Evolutionary conservation across 116 monocot genomes (phyloP), one percentile per base, ranked within the genome.

Genomic region (Trichopus zeylanicus): DNA sequence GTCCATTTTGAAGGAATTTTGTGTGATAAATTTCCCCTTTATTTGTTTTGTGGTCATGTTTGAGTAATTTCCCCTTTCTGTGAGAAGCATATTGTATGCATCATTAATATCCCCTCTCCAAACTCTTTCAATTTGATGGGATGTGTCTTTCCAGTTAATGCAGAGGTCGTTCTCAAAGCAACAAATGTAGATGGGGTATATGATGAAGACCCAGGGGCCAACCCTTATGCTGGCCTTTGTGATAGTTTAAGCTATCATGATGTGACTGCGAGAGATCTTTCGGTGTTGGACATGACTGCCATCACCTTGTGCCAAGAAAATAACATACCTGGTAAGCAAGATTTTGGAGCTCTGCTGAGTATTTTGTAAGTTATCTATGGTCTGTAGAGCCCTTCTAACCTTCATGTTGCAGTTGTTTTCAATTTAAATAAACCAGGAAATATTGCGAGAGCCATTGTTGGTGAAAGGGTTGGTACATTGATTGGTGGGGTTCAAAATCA

Each of bases 231-330:
- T 59, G 61, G 64, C 30, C 79, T 97, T 79, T 87, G 87, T 16
- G 77, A 89, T 21, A 56, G 25, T 38, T 56, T 90, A 25, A 81
- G 79, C 57, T 97, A 97, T 57, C 84, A 87, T 29, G 95, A 95
- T 26, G 87, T 90, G 27, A 87, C 77, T 16, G 49, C 87, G 26
- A 84, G 67, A 67, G 95, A 95, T 66, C 84, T 95, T 25, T 87
- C 90, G 22, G 95, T 95, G 6, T 90, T 95, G 95, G 90, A 95
- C 70, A 90, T 95, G 95, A 94, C 95, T 48, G 90, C 90, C 38
- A 79, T 95, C 33, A 90, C 90, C 6, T 42, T 95, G 51, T 95
- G 95, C 83, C 95, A 95, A 75, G 95, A 95, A 76, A 95, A 95
- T 37, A 73, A 90, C 26, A 90, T 95, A 57, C 95, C 90, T 35